Evolutionary conservation across 1,139 yeast species (phyloP).

Genomic region (Eremothecium cymbalariae): DNA sequence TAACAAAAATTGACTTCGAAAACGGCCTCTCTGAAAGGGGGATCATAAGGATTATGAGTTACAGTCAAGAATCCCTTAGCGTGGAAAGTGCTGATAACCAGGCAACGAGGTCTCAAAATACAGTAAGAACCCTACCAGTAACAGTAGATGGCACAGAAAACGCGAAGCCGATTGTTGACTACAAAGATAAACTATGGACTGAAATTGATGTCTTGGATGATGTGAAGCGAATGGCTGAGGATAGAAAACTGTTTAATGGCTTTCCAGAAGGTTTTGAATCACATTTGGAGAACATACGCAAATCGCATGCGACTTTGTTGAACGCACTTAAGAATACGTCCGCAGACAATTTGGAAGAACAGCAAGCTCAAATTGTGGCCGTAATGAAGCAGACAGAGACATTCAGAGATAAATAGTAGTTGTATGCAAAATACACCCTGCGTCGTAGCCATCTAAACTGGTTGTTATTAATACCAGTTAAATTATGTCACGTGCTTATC

Average conservation of each 20-base stretch:
- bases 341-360: neutral
- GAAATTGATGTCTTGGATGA: constrained; percentile 83
- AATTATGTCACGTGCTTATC: too few species aligned
- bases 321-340: constrained; percentile 37
- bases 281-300: constrained; percentile 48
- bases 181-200: constrained; percentile 76
- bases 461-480: too few species aligned
- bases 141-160: constrained; percentile 37
- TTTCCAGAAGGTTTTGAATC: constrained; percentile 55
- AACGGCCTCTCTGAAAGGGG: too few species aligned
- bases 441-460: too few species aligned
- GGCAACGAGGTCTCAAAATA: constrained; percentile 5
- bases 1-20: too few species aligned
- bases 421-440: too few species aligned
- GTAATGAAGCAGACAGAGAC: constrained; percentile 2
- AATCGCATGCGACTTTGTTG: constrained; percentile 53
- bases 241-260: constrained; percentile 41
- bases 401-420: constrained; percentile 1
- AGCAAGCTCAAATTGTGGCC: constrained; percentile 14
- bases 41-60: neutral
- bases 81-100: constrained; percentile 1
- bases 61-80: neutral
- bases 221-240: constrained; percentile 56
- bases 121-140: constrained; percentile 11
- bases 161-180: constrained; percentile 45